These are phyloP conservation scores for Dentipellis fragilis DNA, from an alignment of 768 basidiomycete genomes.

Conservation along the genomic window DNA sequence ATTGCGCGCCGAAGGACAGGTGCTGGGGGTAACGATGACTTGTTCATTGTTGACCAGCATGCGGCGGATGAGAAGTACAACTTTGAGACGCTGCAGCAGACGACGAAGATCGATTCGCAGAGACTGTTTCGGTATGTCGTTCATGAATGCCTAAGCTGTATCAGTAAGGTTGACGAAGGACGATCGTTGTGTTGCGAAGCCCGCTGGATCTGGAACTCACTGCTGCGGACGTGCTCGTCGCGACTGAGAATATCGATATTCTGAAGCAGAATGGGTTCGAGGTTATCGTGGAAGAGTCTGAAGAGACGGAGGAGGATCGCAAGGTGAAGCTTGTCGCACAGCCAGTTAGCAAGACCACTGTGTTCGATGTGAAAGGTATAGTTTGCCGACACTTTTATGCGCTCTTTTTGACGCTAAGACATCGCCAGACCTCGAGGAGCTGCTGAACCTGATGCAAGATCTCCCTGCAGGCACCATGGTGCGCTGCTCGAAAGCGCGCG, in stretches of 20 bases:
- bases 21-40: constrained; percentile 46
- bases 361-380: constrained; percentile 80
- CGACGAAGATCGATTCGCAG: constrained; percentile 85
- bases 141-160: neutral
- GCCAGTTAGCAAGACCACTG: constrained; percentile 85
- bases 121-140: constrained; percentile 61
- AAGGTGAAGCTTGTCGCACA: constrained; percentile 67
- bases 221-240: constrained; percentile 82
- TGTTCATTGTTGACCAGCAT: constrained; percentile 97
- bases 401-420: neutral
- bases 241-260: constrained; percentile 78
- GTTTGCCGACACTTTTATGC: neutral
- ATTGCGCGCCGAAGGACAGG: constrained; percentile 54
- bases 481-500: constrained; percentile 82
- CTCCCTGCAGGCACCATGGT: constrained; percentile 74
- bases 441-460: constrained; percentile 79
- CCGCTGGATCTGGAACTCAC: constrained; percentile 73
- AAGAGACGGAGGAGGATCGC: constrained; percentile 24
- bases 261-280: constrained; percentile 87
- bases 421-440: constrained; percentile 76
- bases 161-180: neutral
- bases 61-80: constrained; percentile 98
- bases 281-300: constrained; percentile 45
- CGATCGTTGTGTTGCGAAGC: constrained; percentile 28
- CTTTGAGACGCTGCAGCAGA: constrained; percentile 87